These are phyloP conservation scores for Suaeda aralocaspica DNA, from an alignment of 148 eudicot species.

Conservation along the genomic window DNA sequence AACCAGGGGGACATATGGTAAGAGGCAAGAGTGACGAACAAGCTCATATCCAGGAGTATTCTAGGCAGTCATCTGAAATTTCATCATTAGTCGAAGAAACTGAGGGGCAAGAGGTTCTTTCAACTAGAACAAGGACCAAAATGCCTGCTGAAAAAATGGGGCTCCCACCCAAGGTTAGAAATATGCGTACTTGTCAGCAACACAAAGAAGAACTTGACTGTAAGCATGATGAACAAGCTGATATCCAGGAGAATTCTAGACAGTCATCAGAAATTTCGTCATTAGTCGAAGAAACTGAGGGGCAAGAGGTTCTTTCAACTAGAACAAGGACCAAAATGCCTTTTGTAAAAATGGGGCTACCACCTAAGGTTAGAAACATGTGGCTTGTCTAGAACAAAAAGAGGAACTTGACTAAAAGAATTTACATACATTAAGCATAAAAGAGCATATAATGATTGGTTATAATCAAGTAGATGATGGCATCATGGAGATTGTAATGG, in stretches of 20 bases:
- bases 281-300: not conserved
- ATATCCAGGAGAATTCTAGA: conserved; percentile 6
- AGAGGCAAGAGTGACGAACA: conserved; percentile 9
- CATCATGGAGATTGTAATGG: not conserved
- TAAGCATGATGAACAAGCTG: conserved; percentile 3
- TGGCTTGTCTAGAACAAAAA: not conserved
- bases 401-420: not conserved
- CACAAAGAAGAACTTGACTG: not conserved
- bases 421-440: not conserved
- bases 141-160: not conserved
- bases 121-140: conserved; percentile 2
- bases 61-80: conserved; percentile 10
- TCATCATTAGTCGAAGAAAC: not conserved
- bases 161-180: conserved; percentile 13
- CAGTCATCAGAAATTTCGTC: conserved; percentile 13
- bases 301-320: not conserved
- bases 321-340: not conserved
- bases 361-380: conserved; percentile 9
- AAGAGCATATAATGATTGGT: not conserved
- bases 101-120: not conserved
- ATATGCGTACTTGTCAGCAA: not conserved
- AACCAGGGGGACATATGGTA: not conserved
- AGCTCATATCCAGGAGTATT: conserved; percentile 4
- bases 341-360: not conserved
- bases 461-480: not conserved